Evolutionary conservation across 805 yeast genomes (phyloP), one percentile per base, ranked within the genome.

Genomic region (Myxozyma neotropica): DNA sequence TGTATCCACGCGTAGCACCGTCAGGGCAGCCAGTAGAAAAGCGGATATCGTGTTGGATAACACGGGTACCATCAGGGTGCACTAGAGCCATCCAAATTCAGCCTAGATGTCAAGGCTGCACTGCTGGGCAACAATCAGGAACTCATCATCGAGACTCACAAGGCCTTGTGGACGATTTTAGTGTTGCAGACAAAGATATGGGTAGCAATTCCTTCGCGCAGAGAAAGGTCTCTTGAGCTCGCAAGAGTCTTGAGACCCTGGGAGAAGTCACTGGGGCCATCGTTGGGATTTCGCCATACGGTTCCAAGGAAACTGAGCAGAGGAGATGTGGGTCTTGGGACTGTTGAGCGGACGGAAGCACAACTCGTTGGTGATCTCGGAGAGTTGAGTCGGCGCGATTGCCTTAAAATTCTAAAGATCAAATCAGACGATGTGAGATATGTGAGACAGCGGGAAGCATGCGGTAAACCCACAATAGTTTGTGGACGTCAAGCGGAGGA

Each of bases 81-180:
- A 69, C 71, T 64, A 64, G 23, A 69, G 55, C 45, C 62, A 60
- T 6, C 71, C 71, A 21, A 68, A 56, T 48, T 69, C 71, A n/a
- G 71, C 68, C 53, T 66, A 64, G 29, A 69, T 63, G 38, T 68
- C 67, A 31, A 69, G 61, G 23, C 62, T 61, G 1, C 71, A 71
- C 24, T 53, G 48, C 49, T 69, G 71, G 4, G 71, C 66, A 8
- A 69, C 71, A 54, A 69, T 66, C 42, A 69, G 53, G 42, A 69
- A 67, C 50, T 69, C 71, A 6, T 71, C 71, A 33, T 69, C 71
- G 7, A 66, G 62, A 24, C 61, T 64, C 52, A 54, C 64, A n/a
- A 58, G 2, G 66, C 64, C 44, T 68, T 67, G 45, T 64, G 63
- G 21, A 46, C 63, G 70, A 68, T 68, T 13, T 59, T 48, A 17